These are phyloP conservation scores for Elsinoe ampelina DNA, from an alignment of 2,329 filamentous ascomycete species.

Conservation along the genomic window DNA sequence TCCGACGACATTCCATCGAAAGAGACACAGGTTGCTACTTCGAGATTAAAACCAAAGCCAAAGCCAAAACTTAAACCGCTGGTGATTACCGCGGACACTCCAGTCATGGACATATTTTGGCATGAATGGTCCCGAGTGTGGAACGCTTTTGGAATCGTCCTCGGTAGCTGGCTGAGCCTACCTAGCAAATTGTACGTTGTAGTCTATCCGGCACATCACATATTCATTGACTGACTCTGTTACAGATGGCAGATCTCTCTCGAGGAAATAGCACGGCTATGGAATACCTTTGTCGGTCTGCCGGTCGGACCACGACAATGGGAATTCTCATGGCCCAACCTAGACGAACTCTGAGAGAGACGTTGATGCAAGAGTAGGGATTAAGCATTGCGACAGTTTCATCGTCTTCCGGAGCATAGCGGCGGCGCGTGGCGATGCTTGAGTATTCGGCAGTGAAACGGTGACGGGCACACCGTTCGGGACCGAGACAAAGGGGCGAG, in stretches of 20 bases:
- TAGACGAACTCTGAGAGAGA: constrained; percentile 21
- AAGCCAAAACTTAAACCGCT: constrained; percentile 32
- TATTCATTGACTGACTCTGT: constrained; percentile 13
- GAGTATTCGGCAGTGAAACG: background rate
- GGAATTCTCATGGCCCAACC: constrained; percentile 40
- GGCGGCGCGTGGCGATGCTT: constrained; percentile 5
- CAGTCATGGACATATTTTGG: constrained; percentile 49
- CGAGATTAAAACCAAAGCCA: constrained; percentile 35
- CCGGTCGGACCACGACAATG: constrained; percentile 49
- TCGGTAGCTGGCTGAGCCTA: constrained; percentile 60
- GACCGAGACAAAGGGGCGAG: constrained; percentile 2
- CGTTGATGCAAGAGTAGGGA: constrained; percentile 7
- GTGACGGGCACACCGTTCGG: constrained; percentile 6
- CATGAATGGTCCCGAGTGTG: constrained; percentile 57
- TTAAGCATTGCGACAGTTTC: constrained; percentile 12
- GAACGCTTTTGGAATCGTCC: constrained; percentile 54
- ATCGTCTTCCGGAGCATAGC: constrained; percentile 11
- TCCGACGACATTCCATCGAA: constrained; percentile 17
- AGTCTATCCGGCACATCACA: constrained; percentile 8
- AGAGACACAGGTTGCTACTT: constrained; percentile 22
- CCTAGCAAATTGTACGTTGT: constrained; percentile 60
- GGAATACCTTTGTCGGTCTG: constrained; percentile 54
- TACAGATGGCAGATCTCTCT: constrained; percentile 38
- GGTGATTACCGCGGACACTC: constrained; percentile 26
- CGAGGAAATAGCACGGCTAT: constrained; percentile 47